Conservation (phyloP, 2,329 filamentous ascomycete genomes). For the Colletotrichum sp. region DNA sequence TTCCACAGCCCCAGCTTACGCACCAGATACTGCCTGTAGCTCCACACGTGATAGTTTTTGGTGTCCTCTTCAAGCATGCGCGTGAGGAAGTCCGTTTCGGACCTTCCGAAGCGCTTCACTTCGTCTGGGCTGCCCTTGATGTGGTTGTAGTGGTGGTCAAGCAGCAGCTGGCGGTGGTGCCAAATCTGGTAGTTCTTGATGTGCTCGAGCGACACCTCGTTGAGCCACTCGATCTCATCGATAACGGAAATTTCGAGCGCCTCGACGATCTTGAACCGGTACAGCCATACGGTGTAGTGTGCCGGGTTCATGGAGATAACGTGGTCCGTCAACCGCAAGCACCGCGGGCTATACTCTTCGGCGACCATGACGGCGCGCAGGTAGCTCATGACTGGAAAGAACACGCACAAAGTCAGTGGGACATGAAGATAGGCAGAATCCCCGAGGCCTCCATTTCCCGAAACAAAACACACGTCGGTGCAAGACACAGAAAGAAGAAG, state of each 20-base stretch:
- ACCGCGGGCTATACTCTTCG: conserved; percentile 82
- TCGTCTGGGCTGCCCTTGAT: conserved; percentile 59
- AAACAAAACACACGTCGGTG: not conserved
- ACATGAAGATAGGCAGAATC: not conserved
- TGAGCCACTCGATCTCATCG: conserved; percentile 85
- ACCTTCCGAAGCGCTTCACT: conserved; percentile 62
- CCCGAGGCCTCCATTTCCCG: not conserved
- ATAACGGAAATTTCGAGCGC: conserved; percentile 68
- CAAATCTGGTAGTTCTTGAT: conserved; percentile 99
- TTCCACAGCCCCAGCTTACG: conserved; percentile 71
- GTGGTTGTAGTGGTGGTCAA: conserved; percentile 62
- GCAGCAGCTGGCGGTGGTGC: conserved; percentile 73
- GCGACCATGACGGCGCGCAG: conserved; percentile 90
- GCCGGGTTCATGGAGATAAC: conserved; percentile 94
- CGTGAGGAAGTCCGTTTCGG: conserved; percentile 78
- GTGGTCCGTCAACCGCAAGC: conserved; percentile 82
- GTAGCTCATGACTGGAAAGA: conserved; percentile 77
- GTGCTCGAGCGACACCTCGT: conserved; percentile 79
- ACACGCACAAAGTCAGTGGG: not conserved
- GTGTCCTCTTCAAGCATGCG: conserved; percentile 84
- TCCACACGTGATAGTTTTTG: conserved; percentile 99
- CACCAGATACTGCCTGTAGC: conserved; percentile 80
- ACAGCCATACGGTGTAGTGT: conserved; percentile 99
- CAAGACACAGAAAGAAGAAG: not conserved
- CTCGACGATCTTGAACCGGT: conserved; percentile 81